A percentile compares a stretch with the other conserved stretches of the same genome.
phyloP scores from a whole-genome alignment of 2,329 filamentous ascomycete genomes.

The Coniochaeta sp. region DNA sequence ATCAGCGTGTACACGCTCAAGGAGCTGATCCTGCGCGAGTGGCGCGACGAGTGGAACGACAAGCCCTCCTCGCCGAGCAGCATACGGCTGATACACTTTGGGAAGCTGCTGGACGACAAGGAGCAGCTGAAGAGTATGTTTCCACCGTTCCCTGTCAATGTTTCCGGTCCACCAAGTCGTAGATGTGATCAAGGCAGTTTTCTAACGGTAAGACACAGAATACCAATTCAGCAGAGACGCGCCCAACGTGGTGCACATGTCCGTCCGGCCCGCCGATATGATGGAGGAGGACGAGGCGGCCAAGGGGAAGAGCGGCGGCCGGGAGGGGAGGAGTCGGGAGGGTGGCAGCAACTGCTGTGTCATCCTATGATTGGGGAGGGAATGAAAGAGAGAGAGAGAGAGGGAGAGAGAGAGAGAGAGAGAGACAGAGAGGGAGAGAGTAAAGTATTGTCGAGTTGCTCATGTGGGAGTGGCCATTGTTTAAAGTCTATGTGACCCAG shows the following conservation, averaged over 20 bases:
- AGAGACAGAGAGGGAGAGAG: too few relatives aligned
- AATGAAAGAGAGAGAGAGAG: too few relatives aligned
- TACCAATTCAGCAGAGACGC: slow-evolving; percentile 68
- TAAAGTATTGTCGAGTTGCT: background rate
- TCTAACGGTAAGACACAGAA: slow-evolving; percentile 40
- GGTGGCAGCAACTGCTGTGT: slow-evolving; percentile 41
- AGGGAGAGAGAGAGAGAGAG: too few relatives aligned
- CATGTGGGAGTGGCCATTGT: background rate
- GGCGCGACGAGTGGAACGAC: slow-evolving; percentile 86
- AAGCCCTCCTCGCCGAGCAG: slow-evolving; percentile 80
- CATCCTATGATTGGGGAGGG: slow-evolving; percentile 34
- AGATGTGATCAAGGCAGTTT: too few relatives aligned
- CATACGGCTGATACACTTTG: slow-evolving; percentile 88
- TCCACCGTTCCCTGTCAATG: background rate
- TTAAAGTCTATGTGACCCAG: background rate
- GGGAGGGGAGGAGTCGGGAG: slow-evolving; percentile 31
- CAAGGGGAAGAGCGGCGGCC: slow-evolving; percentile 45
- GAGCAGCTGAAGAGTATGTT: slow-evolving; percentile 70
- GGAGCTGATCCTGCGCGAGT: slow-evolving; percentile 87
- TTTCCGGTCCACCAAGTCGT: background rate
- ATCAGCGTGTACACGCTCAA: slow-evolving; percentile 93
- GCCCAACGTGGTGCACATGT: slow-evolving; percentile 92
- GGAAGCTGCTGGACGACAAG: slow-evolving; percentile 86
- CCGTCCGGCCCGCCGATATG: slow-evolving; percentile 77
- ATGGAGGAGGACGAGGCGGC: slow-evolving; percentile 74